Percentiles rank a stretch among this genome's conserved stretches.
phyloP scores from a whole-genome alignment of 305 asterid genomes.

The Fraxinus platypoda region DNA sequence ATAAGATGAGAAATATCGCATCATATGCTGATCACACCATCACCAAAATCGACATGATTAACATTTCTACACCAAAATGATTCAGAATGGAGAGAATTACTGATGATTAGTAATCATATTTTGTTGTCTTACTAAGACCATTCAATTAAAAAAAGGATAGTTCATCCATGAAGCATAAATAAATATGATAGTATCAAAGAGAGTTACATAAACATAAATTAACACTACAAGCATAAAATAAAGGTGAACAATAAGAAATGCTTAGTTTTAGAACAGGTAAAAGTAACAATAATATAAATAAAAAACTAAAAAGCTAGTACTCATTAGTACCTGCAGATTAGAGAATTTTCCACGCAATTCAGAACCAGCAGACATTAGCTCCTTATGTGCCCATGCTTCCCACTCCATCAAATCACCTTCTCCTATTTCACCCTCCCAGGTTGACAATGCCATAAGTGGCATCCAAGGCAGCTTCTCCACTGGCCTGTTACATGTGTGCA shows the following conservation, averaged over 20 bases:
- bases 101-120: background rate
- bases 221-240: background rate
- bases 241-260: background rate
- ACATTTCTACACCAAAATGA: background rate
- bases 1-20: background rate
- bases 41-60: background rate
- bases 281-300: background rate
- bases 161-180: background rate
- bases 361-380: constrained; percentile 77
- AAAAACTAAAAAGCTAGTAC: constrained; percentile 8
- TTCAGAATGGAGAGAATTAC: background rate
- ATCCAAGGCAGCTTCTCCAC: constrained; percentile 49
- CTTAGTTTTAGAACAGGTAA: background rate
- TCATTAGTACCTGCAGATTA: constrained; percentile 63
- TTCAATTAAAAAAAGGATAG: background rate
- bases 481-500: constrained; percentile 51
- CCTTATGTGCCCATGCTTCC: constrained; percentile 85
- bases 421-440: constrained; percentile 26
- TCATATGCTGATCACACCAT: background rate
- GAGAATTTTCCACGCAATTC: constrained; percentile 71
- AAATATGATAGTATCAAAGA: background rate
- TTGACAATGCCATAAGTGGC: constrained; percentile 45
- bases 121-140: background rate
- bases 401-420: constrained; percentile 56
- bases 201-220: background rate